Base-by-base conservation (phyloP, 257 asterid genomes). In the Nicotiana otophora region DNA sequence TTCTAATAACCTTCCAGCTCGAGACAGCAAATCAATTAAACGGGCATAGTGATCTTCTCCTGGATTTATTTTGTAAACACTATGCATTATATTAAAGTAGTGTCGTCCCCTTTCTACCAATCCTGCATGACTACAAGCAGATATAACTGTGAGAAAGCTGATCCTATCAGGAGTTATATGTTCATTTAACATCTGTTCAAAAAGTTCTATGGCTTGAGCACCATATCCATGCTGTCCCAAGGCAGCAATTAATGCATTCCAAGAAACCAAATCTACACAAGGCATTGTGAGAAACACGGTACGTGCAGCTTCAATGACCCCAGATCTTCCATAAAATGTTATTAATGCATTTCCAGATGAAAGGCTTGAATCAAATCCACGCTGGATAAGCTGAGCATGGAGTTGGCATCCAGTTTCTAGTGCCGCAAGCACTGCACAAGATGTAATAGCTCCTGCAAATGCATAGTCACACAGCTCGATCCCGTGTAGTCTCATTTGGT, bases 231-330 rank as follows among this genome's bases (percentile, higher is more conserved):
- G 95, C 55, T 91, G 97, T 64, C 93, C 97, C 53, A 91, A 81
- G 68, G 95, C 97, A 36, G 97, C 92, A 70, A 92, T 86, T 90
- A 92, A 91, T 6, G 97, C 95, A 85, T 92, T 92, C 97, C 97
- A 92, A 80, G 97, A 92, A 33, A 92, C 92, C 4, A 93, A 83
- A 85, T 91, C 97, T 79, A 90, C 76, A 82, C 81, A 88, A 79
- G 93, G 90, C 93, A 91, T 88, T 30, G 90, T 86, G 68, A 84
- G 86, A 78, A 92, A 92, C 82, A 86, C 80, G 5, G 12, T 53
- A 9, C 81, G 84, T 34, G 95, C 93, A 54, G 86, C 91, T 81
- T 91, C 89, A 72, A 92, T 90, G 36, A 84, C 92, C 57, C 97
- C 97, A 76, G 95, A 92, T 81, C 92, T 83, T 3, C 92, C 90